Conservation (phyloP, 148 eudicot species). For the Rhododendron vialii region DNA sequence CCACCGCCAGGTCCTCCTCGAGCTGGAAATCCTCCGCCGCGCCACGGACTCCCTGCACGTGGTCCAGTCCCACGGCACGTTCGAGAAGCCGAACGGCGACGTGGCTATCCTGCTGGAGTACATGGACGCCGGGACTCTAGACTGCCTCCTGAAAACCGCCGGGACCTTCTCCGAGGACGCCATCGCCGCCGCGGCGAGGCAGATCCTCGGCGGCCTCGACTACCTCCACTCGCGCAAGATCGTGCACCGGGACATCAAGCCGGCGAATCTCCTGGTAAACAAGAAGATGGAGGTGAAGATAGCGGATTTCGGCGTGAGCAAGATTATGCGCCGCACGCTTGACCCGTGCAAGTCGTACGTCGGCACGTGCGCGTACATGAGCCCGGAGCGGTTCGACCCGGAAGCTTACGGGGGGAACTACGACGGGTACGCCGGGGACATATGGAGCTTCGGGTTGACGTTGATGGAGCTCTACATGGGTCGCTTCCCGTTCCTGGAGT, state of each 20-base stretch:
- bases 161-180: conserved; percentile 32
- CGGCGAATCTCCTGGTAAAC: conserved; percentile 61
- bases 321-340: conserved; percentile 68
- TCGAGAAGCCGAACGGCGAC: conserved; percentile 53
- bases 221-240: conserved; percentile 78
- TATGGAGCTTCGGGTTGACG: conserved; percentile 86
- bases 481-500: conserved; percentile 61
- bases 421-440: conserved; percentile 81
- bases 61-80: conserved; percentile 49
- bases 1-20: conserved; percentile 61
- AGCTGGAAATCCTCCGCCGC: conserved; percentile 72
- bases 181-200: conserved; percentile 40
- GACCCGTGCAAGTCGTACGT: conserved; percentile 92
- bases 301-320: conserved; percentile 85
- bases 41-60: conserved; percentile 60
- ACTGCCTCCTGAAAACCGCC: conserved; percentile 24
- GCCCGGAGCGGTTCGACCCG: conserved; percentile 93
- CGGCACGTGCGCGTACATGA: conserved; percentile 95
- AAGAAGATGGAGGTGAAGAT: conserved; percentile 57
- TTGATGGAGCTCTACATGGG: conserved; percentile 78
- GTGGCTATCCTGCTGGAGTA: conserved; percentile 65
- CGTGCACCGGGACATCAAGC: conserved; percentile 78
- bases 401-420: conserved; percentile 74
- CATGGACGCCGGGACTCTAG: conserved; percentile 76
- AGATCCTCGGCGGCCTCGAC: conserved; percentile 52